These are phyloP conservation scores for Hyaloscypha variabilis DNA, from an alignment of 495 filamentous ascomycete species.

Conservation along the genomic window DNA sequence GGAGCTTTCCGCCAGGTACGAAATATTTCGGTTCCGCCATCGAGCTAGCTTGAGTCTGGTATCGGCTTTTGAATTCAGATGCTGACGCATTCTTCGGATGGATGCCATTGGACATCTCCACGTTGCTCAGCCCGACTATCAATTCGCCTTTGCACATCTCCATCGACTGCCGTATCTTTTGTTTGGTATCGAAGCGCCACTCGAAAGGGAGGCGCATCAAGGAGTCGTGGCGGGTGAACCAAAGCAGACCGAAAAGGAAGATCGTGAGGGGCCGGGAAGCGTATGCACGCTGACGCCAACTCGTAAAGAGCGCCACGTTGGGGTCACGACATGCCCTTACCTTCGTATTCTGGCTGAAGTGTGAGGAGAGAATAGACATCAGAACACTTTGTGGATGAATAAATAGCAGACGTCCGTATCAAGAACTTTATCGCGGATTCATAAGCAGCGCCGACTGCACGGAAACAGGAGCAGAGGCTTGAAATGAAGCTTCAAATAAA, in stretches of 20 bases:
- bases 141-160: conserved; percentile 3
- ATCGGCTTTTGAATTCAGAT: neutral
- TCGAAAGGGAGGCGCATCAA: neutral
- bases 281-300: conserved; percentile 25
- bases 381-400: neutral
- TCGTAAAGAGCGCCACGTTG: conserved; percentile 3
- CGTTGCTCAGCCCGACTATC: too few species aligned
- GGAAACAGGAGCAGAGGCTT: neutral
- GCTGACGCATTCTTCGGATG: neutral
- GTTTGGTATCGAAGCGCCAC: neutral
- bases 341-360: neutral
- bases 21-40: conserved; percentile 2
- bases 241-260: too few species aligned
- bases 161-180: neutral
- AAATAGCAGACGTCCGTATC: neutral
- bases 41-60: neutral
- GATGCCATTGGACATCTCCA: neutral
- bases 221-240: neutral
- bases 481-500: neutral
- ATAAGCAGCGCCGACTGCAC: neutral
- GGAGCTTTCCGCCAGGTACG: conserved; percentile 22
- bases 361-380: neutral
- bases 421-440: neutral
- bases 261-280: conserved; percentile 1
- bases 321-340: neutral